A percentile compares a stretch with the other conserved stretches of the same genome.
These are phyloP conservation scores for Murraya paniculata DNA, from an alignment of 345 rosid species.

Conservation along the genomic window DNA sequence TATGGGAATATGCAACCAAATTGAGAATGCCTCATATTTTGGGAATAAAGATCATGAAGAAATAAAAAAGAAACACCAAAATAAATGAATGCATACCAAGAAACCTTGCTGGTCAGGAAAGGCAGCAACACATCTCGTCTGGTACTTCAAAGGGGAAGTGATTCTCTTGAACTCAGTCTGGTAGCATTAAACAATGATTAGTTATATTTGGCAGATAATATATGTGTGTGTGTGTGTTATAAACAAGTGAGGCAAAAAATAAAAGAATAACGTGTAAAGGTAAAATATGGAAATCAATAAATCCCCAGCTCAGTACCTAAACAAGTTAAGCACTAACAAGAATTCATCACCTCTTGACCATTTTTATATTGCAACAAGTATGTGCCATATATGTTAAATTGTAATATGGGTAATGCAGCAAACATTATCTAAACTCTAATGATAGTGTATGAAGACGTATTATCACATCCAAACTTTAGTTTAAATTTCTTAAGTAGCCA, in stretches of 20 bases:
- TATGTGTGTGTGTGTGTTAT: neutral
- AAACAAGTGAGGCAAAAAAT: slow-evolving; percentile 1
- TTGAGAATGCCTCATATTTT: neutral
- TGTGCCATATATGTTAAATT: neutral
- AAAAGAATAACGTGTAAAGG: neutral
- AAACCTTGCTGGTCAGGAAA: slow-evolving; percentile 99
- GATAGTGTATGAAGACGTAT: neutral
- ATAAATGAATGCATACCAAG: slow-evolving; percentile 49
- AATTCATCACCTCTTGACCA: neutral
- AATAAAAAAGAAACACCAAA: neutral
- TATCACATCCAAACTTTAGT: neutral
- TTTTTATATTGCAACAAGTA: neutral
- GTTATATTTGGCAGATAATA: neutral
- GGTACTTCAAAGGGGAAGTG: slow-evolving; percentile 85
- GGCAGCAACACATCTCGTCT: slow-evolving; percentile 93
- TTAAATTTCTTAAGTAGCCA: neutral
- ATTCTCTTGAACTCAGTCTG: slow-evolving; percentile 92
- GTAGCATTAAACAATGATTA: slow-evolving; percentile 16
- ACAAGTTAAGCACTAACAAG: neutral
- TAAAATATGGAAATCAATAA: neutral
- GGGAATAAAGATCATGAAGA: neutral
- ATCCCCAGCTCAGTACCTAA: neutral
- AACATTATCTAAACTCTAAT: neutral
- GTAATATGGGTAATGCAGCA: neutral
- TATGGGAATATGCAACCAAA: neutral